phyloP scores from a whole-genome alignment of 2,329 filamentous ascomycete species.

The Purpureocillium takamizusanense region DNA sequence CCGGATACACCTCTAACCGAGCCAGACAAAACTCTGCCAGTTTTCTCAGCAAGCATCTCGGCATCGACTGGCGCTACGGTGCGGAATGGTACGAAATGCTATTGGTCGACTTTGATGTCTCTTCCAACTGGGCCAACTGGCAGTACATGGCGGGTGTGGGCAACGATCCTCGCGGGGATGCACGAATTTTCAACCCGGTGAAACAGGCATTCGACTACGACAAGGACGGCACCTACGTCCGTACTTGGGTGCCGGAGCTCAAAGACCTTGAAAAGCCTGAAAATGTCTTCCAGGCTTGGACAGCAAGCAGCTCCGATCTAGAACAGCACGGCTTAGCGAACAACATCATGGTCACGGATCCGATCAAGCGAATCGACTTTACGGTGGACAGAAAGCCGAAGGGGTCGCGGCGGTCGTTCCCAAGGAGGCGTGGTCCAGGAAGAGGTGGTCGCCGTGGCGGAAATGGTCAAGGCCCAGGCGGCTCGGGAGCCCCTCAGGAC shows the following conservation, averaged over 20 bases:
- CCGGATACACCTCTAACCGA: conserved; percentile 71
- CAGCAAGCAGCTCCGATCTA: conserved; percentile 49
- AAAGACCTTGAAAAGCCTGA: conserved; percentile 40
- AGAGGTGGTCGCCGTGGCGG: conserved; percentile 10
- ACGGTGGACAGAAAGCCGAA: conserved; percentile 41
- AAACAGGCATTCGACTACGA: conserved; percentile 78
- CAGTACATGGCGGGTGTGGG: conserved; percentile 74
- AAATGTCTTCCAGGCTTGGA: conserved; percentile 64
- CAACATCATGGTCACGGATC: conserved; percentile 57
- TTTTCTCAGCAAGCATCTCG: conserved; percentile 64
- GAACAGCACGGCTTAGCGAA: conserved; percentile 45
- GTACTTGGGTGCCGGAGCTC: conserved; percentile 65
- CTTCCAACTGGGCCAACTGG: conserved; percentile 76
- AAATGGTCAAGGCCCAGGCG: conserved; percentile 2
- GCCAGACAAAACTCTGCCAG: conserved; percentile 69
- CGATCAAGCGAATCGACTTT: conserved; percentile 58
- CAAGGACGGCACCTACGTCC: conserved; percentile 57
- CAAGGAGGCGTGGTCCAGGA: conserved; percentile 13
- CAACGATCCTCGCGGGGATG: conserved; percentile 64
- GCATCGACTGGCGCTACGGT: conserved; percentile 71
- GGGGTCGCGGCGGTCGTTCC: conserved; percentile 11
- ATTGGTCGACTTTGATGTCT: conserved; percentile 67
- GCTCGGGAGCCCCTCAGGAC: not conserved
- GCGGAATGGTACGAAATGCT: conserved; percentile 77
- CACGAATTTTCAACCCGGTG: conserved; percentile 71